Percentiles rank a stretch among this genome's conserved stretches.
phyloP scores from a whole-genome alignment of 352 stramenopile species.

The Lagenidium giganteum region DNA sequence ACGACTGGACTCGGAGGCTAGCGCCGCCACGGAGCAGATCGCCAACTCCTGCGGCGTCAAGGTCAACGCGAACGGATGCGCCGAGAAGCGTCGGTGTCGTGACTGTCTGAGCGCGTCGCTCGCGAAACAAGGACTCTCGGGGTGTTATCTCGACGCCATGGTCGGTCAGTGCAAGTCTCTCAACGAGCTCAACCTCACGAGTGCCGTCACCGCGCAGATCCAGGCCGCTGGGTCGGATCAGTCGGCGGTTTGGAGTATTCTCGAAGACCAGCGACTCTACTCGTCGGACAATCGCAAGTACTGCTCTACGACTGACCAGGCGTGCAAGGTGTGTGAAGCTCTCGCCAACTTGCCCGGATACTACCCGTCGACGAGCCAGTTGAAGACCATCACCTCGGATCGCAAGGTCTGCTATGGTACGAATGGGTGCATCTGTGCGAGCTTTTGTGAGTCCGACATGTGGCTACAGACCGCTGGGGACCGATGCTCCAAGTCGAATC shows the following conservation, averaged over 20 bases:
- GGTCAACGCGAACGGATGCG: constrained; percentile 14
- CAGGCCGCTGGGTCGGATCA: constrained; percentile 1
- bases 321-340: constrained; percentile 14
- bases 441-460: constrained; percentile 8
- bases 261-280: constrained; percentile 8
- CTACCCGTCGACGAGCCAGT: constrained; percentile 12
- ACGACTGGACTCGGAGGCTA: neutral
- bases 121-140: constrained; percentile 6
- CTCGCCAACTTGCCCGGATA: constrained; percentile 12
- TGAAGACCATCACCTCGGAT: constrained; percentile 15
- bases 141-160: constrained; percentile 15
- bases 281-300: constrained; percentile 8
- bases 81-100: constrained; percentile 17
- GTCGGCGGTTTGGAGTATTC: constrained; percentile 1
- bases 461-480: constrained; percentile 7
- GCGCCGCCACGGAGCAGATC: neutral
- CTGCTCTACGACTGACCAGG: constrained; percentile 10
- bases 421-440: constrained; percentile 16
- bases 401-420: constrained; percentile 18
- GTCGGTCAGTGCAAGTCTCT: constrained; percentile 7
- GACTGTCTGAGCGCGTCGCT: constrained; percentile 11
- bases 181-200: constrained; percentile 1
- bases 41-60: constrained; percentile 8
- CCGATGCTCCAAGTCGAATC: constrained; percentile 3
- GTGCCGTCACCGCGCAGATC: neutral